Evolutionary conservation across 73 alveolate species (phyloP).

Genomic region (Paraurostyla sp.): DNA sequence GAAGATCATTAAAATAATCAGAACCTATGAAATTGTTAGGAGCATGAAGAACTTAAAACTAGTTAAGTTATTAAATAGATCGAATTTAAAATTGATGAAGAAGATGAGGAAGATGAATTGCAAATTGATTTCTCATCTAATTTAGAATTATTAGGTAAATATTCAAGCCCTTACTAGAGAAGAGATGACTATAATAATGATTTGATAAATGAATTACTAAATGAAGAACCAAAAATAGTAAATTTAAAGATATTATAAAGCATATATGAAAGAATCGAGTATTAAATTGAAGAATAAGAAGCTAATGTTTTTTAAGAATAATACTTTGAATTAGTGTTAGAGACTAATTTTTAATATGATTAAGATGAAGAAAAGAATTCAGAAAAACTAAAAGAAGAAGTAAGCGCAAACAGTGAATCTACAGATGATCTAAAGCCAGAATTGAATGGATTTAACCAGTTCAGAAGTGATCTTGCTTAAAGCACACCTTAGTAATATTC

Average conservation of each 20-base stretch:
- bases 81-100: background rate
- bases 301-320: no score
- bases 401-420: slow-evolving; percentile 20
- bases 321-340: no score
- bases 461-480: no score
- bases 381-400: background rate
- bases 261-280: no score
- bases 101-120: background rate
- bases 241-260: background rate
- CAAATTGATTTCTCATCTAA: background rate
- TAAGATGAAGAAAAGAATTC: slow-evolving; percentile 1
- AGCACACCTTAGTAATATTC: no score
- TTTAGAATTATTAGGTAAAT: background rate
- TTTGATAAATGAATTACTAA: background rate
- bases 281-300: no score
- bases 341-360: background rate
- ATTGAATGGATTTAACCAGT: no score
- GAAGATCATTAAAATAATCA: background rate
- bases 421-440: background rate
- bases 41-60: no score
- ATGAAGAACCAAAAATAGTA: background rate
- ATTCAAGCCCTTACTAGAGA: background rate
- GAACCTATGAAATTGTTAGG: background rate
- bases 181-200: background rate
- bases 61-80: background rate